phyloP scores from a whole-genome alignment of 306 rosid genomes.

The Inga oerstediana region DNA sequence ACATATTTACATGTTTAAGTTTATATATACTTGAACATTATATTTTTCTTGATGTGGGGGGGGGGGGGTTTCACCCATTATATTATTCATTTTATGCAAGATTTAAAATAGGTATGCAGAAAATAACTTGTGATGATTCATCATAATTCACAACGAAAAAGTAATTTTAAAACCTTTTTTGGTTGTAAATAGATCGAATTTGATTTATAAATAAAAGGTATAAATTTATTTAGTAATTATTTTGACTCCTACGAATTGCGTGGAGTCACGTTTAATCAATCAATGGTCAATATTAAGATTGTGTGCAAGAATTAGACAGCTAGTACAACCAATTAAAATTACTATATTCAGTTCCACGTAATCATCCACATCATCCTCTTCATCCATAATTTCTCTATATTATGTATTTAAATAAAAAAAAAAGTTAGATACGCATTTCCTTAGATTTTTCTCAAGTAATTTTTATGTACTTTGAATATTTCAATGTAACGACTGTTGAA shows the following conservation, averaged over 20 bases:
- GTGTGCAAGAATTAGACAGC: constrained; percentile 15
- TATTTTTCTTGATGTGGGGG: no score
- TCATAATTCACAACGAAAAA: no score
- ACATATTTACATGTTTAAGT: no score
- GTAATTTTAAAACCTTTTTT: no score
- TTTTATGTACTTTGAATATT: neutral
- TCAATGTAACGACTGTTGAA: neutral
- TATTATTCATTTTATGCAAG: no score
- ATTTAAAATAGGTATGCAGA: no score
- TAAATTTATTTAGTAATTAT: no score
- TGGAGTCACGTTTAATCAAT: constrained; percentile 13
- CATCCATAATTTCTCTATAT: neutral
- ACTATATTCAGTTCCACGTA: neutral
- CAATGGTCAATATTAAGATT: constrained; percentile 4
- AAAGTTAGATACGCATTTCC: neutral
- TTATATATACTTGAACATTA: no score
- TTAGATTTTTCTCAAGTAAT: neutral
- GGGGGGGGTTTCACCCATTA: no score
- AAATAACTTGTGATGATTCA: no score
- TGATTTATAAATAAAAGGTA: no score
- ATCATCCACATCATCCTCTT: neutral
- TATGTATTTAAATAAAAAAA: neutral
- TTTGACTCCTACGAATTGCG: constrained; percentile 13
- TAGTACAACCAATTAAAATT: neutral
- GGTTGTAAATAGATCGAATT: no score